phyloP scores from a whole-genome alignment of 2,329 filamentous ascomycete species.

The Ceratocystis lukuohia region DNA sequence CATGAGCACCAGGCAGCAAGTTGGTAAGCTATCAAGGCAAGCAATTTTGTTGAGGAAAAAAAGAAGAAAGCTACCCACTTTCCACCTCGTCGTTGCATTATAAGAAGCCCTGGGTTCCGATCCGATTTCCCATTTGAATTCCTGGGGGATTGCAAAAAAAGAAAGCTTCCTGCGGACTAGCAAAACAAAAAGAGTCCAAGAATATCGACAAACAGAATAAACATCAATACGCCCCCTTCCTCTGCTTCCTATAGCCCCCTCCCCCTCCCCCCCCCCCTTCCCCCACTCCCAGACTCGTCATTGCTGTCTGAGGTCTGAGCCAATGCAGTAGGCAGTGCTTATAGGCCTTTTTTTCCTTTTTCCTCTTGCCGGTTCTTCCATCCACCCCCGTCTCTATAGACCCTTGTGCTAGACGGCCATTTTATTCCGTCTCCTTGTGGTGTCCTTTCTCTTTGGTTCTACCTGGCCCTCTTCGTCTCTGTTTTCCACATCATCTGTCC shows the following conservation, averaged over 20 bases:
- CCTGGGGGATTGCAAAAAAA: not conserved
- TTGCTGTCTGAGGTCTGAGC: slow-evolving; percentile 7
- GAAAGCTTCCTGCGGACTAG: not conserved
- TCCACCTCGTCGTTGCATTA: not conserved
- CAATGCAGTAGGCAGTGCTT: not conserved
- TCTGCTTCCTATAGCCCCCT: not conserved
- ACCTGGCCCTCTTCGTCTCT: not conserved
- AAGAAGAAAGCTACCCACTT: not conserved
- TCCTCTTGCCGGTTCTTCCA: not conserved
- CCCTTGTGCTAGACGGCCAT: not conserved
- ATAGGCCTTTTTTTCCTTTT: not conserved
- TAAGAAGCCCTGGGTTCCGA: not conserved
- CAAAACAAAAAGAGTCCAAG: not conserved
- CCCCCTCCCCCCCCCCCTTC: not conserved
- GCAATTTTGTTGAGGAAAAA: not conserved
- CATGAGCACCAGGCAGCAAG: not conserved
- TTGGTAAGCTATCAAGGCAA: not conserved
- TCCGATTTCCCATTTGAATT: not conserved
- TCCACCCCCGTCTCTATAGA: not conserved
- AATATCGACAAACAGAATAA: slow-evolving; percentile 5
- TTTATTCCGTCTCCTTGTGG: not conserved
- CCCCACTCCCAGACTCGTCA: not conserved
- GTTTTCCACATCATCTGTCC: not conserved
- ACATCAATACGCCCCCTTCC: not conserved
- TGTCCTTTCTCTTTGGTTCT: not conserved